A percentile compares a stretch with the other conserved stretches of the same genome.
Conservation (phyloP, 208 protist species). For the Leptomonas pyrrhocoris region DNA sequence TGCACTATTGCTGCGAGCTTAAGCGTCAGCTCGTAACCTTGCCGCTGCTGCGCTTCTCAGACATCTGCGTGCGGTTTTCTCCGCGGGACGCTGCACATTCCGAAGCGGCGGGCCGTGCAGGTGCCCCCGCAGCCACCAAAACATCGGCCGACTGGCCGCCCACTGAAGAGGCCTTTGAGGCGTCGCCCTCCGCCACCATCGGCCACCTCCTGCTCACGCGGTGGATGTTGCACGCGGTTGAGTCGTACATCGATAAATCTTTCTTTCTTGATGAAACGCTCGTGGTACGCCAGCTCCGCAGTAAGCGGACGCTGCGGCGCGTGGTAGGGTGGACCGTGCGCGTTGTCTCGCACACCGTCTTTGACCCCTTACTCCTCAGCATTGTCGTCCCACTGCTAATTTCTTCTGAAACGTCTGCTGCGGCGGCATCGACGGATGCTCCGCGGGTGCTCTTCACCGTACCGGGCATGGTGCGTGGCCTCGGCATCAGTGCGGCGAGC, state of each 20-base stretch:
- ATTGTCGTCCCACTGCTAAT: conserved; percentile 63
- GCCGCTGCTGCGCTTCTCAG: conserved; percentile 59
- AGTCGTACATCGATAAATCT: conserved; percentile 60
- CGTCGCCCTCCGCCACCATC: not conserved
- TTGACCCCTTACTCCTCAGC: conserved; percentile 75
- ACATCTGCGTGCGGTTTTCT: conserved; percentile 21
- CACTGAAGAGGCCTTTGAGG: conserved; percentile 26
- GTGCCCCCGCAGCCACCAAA: not conserved
- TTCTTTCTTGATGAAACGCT: conserved; percentile 73
- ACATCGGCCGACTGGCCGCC: conserved; percentile 18
- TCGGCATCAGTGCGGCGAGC: conserved; percentile 35
- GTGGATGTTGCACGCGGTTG: conserved; percentile 34
- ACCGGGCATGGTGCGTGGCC: conserved; percentile 36
- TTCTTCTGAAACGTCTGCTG: not conserved
- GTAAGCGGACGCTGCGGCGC: conserved; percentile 49
- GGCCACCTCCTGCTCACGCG: conserved; percentile 49
- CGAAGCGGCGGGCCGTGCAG: no score
- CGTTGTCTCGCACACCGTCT: conserved; percentile 54
- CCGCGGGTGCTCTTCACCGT: conserved; percentile 42
- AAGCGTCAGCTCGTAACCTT: conserved; percentile 67
- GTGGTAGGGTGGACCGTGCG: conserved; percentile 64
- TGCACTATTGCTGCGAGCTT: conserved; percentile 71
- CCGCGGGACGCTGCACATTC: not conserved
- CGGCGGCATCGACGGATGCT: not conserved
- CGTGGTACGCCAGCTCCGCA: conserved; percentile 73